These are phyloP conservation scores for Zymoseptoria crescenta DNA, from an alignment of 2,329 filamentous ascomycete species.

Conservation along the genomic window DNA sequence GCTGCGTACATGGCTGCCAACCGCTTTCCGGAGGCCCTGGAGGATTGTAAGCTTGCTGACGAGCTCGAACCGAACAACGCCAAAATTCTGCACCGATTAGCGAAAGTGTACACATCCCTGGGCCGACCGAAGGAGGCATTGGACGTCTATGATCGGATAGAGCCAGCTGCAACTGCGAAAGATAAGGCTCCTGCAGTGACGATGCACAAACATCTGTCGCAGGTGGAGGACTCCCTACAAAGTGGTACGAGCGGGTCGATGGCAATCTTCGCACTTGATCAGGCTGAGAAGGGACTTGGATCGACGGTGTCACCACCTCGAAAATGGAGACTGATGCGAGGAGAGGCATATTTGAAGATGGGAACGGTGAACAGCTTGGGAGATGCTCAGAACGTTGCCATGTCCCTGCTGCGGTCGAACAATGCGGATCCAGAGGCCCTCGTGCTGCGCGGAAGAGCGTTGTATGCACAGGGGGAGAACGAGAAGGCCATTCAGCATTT, in stretches of 20 bases:
- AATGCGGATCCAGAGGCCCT: conserved; percentile 89
- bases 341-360: conserved; percentile 88
- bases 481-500: conserved; percentile 91
- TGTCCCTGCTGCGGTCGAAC: conserved; percentile 76
- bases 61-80: conserved; percentile 77
- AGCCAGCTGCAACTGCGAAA: conserved; percentile 72
- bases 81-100: conserved; percentile 82
- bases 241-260: conserved; percentile 77
- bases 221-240: conserved; percentile 69
- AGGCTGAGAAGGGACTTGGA: conserved; percentile 76
- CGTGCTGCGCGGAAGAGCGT: conserved; percentile 75
- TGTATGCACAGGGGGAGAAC: conserved; percentile 90
- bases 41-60: conserved; percentile 76
- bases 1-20: conserved; percentile 87
- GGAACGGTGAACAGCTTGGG: conserved; percentile 80
- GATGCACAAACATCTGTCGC: conserved; percentile 74
- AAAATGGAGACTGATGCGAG: conserved; percentile 89
- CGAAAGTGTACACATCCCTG: conserved; percentile 79
- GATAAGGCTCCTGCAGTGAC: conserved; percentile 75
- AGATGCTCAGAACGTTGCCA: conserved; percentile 87
- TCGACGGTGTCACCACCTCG: conserved; percentile 68
- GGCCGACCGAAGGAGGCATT: conserved; percentile 83
- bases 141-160: conserved; percentile 70
- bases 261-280: conserved; percentile 84
- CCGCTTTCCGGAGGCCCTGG: conserved; percentile 69